These are phyloP conservation scores for Neonectria coccinea DNA, from an alignment of 2,329 filamentous ascomycete species.

Conservation along the genomic window DNA sequence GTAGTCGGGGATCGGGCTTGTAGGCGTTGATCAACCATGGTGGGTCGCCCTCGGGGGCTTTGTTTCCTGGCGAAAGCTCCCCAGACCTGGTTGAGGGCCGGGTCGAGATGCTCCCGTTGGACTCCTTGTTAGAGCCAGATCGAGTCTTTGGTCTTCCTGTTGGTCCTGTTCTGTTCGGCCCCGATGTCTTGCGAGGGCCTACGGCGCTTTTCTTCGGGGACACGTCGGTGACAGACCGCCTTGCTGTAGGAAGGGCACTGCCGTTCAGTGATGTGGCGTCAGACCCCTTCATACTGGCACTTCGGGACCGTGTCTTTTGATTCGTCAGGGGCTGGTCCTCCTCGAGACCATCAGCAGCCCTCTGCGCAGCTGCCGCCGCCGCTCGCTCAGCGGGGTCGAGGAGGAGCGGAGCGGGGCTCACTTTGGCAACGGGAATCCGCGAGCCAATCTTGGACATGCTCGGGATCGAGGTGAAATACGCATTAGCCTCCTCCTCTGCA, in stretches of 20 bases:
- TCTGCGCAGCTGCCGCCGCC: conserved; percentile 42
- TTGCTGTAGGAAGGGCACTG: conserved; percentile 47
- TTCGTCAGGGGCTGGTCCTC: conserved; percentile 67
- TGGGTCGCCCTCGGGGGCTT: conserved; percentile 90
- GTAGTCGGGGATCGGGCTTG: conserved; percentile 92
- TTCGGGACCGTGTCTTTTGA: conserved; percentile 75
- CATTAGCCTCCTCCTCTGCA: conserved; percentile 66
- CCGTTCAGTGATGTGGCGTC: conserved; percentile 38
- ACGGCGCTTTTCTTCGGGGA: conserved; percentile 65
- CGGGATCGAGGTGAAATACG: conserved; percentile 60
- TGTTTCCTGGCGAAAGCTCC: conserved; percentile 61
- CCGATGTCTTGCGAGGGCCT: conserved; percentile 58
- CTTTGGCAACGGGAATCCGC: conserved; percentile 86
- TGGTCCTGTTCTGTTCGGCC: conserved; percentile 55
- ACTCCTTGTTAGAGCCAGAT: conserved; percentile 64
- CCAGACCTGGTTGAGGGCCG: conserved; percentile 74
- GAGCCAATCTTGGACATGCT: conserved; percentile 74
- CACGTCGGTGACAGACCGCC: conserved; percentile 60
- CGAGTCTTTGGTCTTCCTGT: conserved; percentile 72
- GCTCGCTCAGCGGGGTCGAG: conserved; percentile 77
- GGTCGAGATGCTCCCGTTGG: conserved; percentile 60
- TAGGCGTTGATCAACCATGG: conserved; percentile 97
- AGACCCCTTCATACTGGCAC: conserved; percentile 67
- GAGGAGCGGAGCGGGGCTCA: conserved; percentile 81
- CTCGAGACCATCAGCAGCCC: conserved; percentile 65